phyloP scores from a whole-genome alignment of 768 basidiomycete genomes.

The Phylloporus sp. region DNA sequence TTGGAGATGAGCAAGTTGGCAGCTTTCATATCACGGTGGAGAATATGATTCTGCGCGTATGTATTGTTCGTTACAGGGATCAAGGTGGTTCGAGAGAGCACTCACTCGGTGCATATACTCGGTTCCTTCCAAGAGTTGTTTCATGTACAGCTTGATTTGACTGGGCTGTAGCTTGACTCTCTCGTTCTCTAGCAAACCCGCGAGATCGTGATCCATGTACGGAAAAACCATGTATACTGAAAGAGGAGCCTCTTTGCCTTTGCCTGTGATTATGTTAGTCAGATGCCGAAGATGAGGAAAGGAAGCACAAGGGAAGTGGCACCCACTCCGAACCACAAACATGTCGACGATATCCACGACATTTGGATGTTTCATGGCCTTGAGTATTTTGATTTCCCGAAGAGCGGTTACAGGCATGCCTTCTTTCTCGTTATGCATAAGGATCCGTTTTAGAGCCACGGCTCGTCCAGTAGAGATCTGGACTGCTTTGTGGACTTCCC shows the following conservation, averaged over 20 bases:
- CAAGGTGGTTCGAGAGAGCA: slow-evolving; percentile 8
- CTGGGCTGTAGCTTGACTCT: slow-evolving; percentile 76
- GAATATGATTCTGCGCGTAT: slow-evolving; percentile 74
- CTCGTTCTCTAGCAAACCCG: slow-evolving; percentile 89
- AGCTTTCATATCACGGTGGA: slow-evolving; percentile 99
- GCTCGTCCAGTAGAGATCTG: slow-evolving; percentile 52
- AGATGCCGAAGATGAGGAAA: neutral
- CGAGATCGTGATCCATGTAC: slow-evolving; percentile 99
- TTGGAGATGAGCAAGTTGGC: slow-evolving; percentile 95
- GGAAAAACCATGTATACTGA: slow-evolving; percentile 99
- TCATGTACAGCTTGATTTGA: slow-evolving; percentile 94
- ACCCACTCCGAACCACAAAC: slow-evolving; percentile 78
- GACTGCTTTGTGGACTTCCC: slow-evolving; percentile 88
- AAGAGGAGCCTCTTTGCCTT: slow-evolving; percentile 62
- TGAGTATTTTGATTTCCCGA: slow-evolving; percentile 95
- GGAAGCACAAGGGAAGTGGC: neutral
- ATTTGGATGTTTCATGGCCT: slow-evolving; percentile 78
- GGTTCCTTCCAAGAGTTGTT: slow-evolving; percentile 92
- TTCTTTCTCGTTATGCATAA: slow-evolving; percentile 96
- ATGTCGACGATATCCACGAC: slow-evolving; percentile 89
- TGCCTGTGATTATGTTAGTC: slow-evolving; percentile 13
- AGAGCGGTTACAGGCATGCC: slow-evolving; percentile 96
- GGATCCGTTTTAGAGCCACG: slow-evolving; percentile 90
- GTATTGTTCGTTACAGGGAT: slow-evolving; percentile 7
- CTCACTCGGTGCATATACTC: slow-evolving; percentile 92